Conservation (phyloP, 2,329 filamentous ascomycete genomes). For the Cercospora beticola region DNA sequence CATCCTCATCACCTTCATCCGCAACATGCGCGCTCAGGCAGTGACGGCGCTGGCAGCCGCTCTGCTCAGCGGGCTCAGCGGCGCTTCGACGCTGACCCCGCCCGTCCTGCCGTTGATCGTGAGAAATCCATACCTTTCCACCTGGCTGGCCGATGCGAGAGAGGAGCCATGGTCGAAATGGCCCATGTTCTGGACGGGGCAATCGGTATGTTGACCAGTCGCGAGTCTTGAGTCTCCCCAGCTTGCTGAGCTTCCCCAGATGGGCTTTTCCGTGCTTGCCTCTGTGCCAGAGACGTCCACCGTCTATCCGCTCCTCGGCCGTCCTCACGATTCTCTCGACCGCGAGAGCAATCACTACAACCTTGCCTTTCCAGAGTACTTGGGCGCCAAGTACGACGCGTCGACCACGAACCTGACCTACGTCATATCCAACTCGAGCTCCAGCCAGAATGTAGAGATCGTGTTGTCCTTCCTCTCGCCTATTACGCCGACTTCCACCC, state of each 20-base stretch:
- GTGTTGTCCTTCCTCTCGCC: slow-evolving; percentile 70
- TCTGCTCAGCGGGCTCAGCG: slow-evolving; percentile 30
- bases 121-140: slow-evolving; percentile 53
- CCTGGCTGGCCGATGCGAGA: slow-evolving; percentile 64
- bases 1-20: background rate
- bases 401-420: slow-evolving; percentile 71
- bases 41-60: slow-evolving; percentile 26
- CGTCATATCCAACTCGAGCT: slow-evolving; percentile 47
- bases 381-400: slow-evolving; percentile 65
- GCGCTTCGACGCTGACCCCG: slow-evolving; percentile 56
- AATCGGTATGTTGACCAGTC: slow-evolving; percentile 49
- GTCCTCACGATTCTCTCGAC: slow-evolving; percentile 63
- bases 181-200: slow-evolving; percentile 82
- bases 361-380: slow-evolving; percentile 58
- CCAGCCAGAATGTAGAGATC: slow-evolving; percentile 49
- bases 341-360: slow-evolving; percentile 52
- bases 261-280: slow-evolving; percentile 64
- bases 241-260: slow-evolving; percentile 36
- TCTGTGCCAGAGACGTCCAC: slow-evolving; percentile 59
- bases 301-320: slow-evolving; percentile 64
- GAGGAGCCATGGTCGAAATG: slow-evolving; percentile 76
- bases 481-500: slow-evolving; percentile 76
- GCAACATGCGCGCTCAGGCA: slow-evolving; percentile 26
- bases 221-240: slow-evolving; percentile 14
- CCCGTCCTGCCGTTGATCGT: slow-evolving; percentile 53